Percentiles rank a stretch among this genome's conserved stretches.
phyloP scores from a whole-genome alignment of 441 rosid genomes.

The Populus hybrid region DNA sequence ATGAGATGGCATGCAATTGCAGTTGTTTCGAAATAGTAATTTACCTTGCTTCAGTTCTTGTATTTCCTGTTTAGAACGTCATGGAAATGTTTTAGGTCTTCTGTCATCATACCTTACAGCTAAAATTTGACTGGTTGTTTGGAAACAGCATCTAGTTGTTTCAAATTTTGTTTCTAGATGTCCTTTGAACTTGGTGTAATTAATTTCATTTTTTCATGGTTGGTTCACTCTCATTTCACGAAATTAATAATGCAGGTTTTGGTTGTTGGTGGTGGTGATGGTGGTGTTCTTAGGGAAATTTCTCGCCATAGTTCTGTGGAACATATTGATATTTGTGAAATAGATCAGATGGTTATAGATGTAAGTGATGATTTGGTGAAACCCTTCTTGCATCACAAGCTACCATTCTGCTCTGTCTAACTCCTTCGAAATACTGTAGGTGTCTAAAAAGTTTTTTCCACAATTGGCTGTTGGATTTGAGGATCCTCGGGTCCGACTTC shows the following conservation, averaged over 20 bases:
- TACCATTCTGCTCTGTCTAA: not conserved
- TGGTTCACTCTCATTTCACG: not conserved
- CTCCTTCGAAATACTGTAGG: conserved; percentile 37
- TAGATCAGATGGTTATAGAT: conserved; percentile 95
- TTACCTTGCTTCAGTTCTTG: no score
- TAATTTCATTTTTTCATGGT: not conserved
- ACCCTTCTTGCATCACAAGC: not conserved
- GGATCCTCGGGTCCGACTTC: conserved; percentile 88
- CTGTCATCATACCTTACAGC: not conserved
- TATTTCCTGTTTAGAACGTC: no score
- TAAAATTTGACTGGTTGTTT: not conserved
- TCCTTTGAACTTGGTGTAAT: not conserved
- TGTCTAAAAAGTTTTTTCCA: conserved; percentile 72
- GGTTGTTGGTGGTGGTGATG: conserved; percentile 99
- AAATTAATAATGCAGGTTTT: conserved; percentile 52
- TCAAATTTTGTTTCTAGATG: no score
- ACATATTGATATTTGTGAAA: conserved; percentile 92
- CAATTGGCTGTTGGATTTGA: conserved; percentile 83
- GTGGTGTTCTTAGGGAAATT: conserved; percentile 93
- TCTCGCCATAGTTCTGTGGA: conserved; percentile 88
- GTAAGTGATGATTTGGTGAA: conserved; percentile 41
- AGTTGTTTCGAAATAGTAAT: no score
- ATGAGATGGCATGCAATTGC: no score
- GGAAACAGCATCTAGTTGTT: not conserved
- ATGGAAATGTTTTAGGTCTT: no score